phyloP scores from a whole-genome alignment of 2,329 filamentous ascomycete species.

The Orbilia quercus region DNA sequence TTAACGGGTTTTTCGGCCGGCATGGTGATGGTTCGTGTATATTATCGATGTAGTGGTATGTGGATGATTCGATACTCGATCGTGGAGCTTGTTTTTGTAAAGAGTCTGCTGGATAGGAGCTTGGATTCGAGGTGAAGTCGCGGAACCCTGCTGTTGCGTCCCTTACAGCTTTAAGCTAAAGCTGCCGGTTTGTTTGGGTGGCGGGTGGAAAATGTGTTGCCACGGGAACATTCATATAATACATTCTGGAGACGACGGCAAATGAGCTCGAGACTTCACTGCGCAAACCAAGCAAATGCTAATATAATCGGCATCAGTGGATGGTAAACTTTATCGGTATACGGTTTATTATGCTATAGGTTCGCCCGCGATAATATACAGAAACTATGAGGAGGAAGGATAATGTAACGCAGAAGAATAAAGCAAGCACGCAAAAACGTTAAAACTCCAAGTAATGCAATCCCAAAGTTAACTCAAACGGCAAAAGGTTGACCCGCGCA shows the following conservation, averaged over 20 bases:
- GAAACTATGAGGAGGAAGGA: not conserved
- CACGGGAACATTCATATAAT: constrained; percentile 42
- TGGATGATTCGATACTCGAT: too few species aligned
- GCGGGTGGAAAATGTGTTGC: constrained; percentile 42
- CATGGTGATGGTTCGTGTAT: constrained; percentile 30
- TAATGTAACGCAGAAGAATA: constrained; percentile 8
- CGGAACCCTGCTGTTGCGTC: constrained; percentile 1
- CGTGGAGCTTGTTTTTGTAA: not conserved
- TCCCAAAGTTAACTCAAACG: not conserved
- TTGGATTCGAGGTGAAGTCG: constrained; percentile 21
- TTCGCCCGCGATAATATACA: constrained; percentile 37
- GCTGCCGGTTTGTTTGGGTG: constrained; percentile 30
- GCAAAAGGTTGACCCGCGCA: not conserved
- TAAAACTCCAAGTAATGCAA: constrained; percentile 27
- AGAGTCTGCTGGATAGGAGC: constrained; percentile 26
- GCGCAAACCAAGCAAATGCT: too few species aligned
- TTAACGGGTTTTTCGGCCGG: constrained; percentile 57
- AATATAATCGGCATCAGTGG: too few species aligned
- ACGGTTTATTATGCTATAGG: not conserved
- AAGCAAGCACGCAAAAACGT: too few species aligned
- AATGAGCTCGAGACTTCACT: not conserved
- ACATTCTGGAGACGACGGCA: not conserved
- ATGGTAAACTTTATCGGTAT: not conserved
- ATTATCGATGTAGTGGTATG: not conserved
- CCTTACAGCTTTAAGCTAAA: constrained; percentile 48